Evolutionary conservation across 768 basidiomycete species (phyloP), one percentile per base, ranked within the genome.

Genomic region (Boletus rubroflammeus): DNA sequence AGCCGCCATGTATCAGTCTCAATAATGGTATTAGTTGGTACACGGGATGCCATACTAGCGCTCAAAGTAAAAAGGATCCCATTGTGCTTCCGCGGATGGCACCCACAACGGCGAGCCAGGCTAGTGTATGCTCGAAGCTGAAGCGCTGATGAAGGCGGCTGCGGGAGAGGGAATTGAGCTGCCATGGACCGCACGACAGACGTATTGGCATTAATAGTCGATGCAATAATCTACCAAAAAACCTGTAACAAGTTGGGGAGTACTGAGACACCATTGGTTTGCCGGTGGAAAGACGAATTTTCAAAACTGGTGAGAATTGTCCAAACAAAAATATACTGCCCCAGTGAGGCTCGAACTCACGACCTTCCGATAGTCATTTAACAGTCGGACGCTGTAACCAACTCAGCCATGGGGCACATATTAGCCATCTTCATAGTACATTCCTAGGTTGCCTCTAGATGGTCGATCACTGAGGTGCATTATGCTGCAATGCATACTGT

Each of bases 281-380:
- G 28, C 28, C 11, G 29, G 29, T 11, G 5, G 31, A 5, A 32
- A 32, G 31, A 13, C 1, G 31, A 32, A 13, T 10, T 31, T 32
- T 32, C 31, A 3, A 32, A 32, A 13, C 8, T 14, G 32, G 32
- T 32, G 11, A 31, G 29, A 31, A 31, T 6, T 2, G 13, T 6
- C 13, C 17, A 8, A 19, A 21, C 11, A 65, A 51, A 40, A 3
- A 42, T 7, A 8, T 1, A 28, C 75, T 77, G 75, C 76, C 77
- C 76, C 75, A 77, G 71, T 73, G 76, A 78, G 74, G 75, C 69
- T 78, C 75, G 76, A 77, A 78, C 75, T 76, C 75, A 73, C 75
- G 75, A 76, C 77, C 75, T 77, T 77, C 76, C 73, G 73, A 77
- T 77, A 17, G 50, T 53, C 26, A 34, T 29, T 31, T 75, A 76